Evolutionary conservation across 306 rosid species (phyloP).

Genomic region (Cucurbita maxima): DNA sequence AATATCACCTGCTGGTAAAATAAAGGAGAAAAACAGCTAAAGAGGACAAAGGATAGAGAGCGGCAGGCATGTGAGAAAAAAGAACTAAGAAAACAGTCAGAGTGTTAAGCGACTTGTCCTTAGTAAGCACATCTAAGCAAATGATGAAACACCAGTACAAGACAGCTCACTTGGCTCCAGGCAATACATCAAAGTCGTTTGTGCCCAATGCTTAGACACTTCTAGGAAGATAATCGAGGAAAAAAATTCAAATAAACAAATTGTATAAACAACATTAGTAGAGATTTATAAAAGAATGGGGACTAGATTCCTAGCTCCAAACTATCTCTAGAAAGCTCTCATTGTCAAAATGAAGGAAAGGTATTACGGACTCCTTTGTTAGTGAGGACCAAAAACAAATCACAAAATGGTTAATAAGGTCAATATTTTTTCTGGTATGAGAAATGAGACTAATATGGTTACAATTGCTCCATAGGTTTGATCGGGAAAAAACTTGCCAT

Average conservation of each 20-base stretch:
- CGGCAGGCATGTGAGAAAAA: background rate
- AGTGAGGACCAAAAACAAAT: background rate
- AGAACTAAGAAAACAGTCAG: background rate
- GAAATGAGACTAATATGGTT: background rate
- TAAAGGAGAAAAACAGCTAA: constrained; percentile 1
- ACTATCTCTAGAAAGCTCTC: background rate
- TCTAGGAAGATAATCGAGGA: background rate
- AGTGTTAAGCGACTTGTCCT: background rate
- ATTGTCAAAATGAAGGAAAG: background rate
- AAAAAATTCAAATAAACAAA: background rate
- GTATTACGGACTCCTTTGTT: background rate
- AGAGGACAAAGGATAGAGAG: background rate
- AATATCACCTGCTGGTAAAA: background rate
- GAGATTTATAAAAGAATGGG: background rate
- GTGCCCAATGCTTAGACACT: constrained; percentile 1
- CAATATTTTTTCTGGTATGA: background rate
- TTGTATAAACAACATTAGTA: background rate
- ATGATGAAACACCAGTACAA: background rate
- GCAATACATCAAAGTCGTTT: background rate
- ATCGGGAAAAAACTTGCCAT: background rate
- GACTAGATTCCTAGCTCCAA: background rate
- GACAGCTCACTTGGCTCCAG: background rate
- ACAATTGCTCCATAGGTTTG: background rate
- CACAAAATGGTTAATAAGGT: background rate
- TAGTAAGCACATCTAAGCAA: constrained; percentile 1